These are phyloP conservation scores for Aspergillus ruber DNA, from an alignment of 2,329 filamentous ascomycete species.

Conservation along the genomic window DNA sequence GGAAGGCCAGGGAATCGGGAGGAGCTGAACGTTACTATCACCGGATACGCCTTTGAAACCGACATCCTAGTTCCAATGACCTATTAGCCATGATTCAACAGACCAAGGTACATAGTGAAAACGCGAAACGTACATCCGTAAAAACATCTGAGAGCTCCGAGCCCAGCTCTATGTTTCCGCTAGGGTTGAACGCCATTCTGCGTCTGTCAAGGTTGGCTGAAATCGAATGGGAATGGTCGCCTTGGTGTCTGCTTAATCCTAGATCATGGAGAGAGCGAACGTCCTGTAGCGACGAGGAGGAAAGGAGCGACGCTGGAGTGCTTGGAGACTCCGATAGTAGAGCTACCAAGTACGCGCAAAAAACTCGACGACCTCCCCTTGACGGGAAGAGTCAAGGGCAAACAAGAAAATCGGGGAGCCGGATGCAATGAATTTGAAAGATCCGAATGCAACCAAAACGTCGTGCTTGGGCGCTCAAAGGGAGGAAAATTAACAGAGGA, in stretches of 20 bases:
- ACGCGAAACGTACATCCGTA: constrained; percentile 60
- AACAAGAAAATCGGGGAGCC: constrained; percentile 1
- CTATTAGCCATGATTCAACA: constrained; percentile 6
- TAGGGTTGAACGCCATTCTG: constrained; percentile 56
- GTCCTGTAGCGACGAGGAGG: constrained; percentile 23
- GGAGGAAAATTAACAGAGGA: background rate
- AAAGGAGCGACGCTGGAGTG: constrained; percentile 41
- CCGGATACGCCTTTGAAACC: constrained; percentile 75
- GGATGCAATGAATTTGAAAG: constrained; percentile 3
- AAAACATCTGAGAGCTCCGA: constrained; percentile 69
- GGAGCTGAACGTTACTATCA: constrained; percentile 71
- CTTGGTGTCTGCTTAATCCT: constrained; percentile 25
- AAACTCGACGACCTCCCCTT: constrained; percentile 34
- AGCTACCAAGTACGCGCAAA: constrained; percentile 39
- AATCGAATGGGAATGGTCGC: constrained; percentile 30
- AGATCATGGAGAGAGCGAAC: constrained; percentile 35
- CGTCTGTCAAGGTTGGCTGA: constrained; percentile 32
- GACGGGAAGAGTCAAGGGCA: constrained; percentile 11
- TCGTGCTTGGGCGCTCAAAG: too few species aligned
- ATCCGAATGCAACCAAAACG: background rate
- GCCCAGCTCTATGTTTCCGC: constrained; percentile 47
- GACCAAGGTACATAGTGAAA: background rate
- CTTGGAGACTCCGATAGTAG: constrained; percentile 37
- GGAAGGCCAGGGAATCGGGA: constrained; percentile 70
- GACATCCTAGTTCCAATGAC: constrained; percentile 49